Evolutionary conservation across 768 basidiomycete genomes (phyloP).

Genomic region (Dendrothele bispora): DNA sequence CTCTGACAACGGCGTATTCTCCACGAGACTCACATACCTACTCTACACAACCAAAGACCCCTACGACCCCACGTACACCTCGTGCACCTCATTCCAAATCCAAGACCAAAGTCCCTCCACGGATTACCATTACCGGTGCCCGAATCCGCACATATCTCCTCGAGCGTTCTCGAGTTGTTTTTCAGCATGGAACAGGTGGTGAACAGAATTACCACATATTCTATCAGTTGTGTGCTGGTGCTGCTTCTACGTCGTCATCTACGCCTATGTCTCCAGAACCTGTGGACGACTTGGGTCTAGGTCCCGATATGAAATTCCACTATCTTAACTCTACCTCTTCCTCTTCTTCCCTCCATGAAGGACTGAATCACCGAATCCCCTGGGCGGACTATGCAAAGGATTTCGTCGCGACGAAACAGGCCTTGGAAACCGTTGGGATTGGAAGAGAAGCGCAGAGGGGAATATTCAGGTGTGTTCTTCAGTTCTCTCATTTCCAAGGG

Average conservation of each 20-base stretch:
- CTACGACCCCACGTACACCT: no score
- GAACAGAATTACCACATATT: constrained; percentile 99
- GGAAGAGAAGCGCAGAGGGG: constrained; percentile 98
- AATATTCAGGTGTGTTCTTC: no score
- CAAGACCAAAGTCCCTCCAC: no score
- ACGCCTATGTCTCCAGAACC: constrained; percentile 62
- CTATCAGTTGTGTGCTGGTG: constrained; percentile 96
- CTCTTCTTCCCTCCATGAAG: no score
- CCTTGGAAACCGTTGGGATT: constrained; percentile 95
- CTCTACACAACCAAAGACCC: no score
- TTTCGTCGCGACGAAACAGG: constrained; percentile 90
- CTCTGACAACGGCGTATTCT: no score
- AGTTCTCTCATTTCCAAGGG: no score
- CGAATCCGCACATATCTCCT: constrained; percentile 98
- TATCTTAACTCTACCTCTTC: constrained; percentile 88
- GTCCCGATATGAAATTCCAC: constrained; percentile 84
- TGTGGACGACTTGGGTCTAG: constrained; percentile 90
- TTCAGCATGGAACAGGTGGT: constrained; percentile 92
- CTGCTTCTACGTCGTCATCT: constrained; percentile 55
- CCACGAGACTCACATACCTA: no score
- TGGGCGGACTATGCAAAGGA: constrained; percentile 97
- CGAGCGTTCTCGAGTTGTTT: constrained; percentile 95
- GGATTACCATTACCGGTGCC: constrained; percentile 94
- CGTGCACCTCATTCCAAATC: no score
- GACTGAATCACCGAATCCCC: constrained; percentile 76